Percentiles rank a stretch among this genome's conserved stretches.
These are phyloP conservation scores for Candida neerlandica DNA, from an alignment of 1,139 yeast genomes.

Conservation along the genomic window DNA sequence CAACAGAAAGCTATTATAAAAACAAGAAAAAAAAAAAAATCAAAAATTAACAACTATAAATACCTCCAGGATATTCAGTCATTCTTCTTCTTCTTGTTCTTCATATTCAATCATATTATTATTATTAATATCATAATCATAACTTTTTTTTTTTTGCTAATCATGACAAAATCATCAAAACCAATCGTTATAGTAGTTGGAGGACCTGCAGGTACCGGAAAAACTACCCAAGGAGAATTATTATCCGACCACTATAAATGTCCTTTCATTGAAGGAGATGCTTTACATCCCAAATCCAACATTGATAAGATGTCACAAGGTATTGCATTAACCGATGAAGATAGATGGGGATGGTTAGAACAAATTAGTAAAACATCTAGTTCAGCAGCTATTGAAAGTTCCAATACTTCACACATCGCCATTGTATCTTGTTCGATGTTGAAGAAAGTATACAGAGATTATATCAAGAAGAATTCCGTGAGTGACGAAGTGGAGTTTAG, in stretches of 20 bases:
- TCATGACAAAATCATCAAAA: conserved; percentile 6
- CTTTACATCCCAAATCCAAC: conserved; percentile 71
- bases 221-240: conserved; percentile 71
- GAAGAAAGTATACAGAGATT: conserved; percentile 70
- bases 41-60: too few relatives aligned
- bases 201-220: conserved; percentile 96
- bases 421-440: conserved; percentile 86
- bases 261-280: conserved; percentile 83
- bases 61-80: too few relatives aligned
- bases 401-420: conserved; percentile 29
- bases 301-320: conserved; percentile 82
- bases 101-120: too few relatives aligned
- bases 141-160: too few relatives aligned
- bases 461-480: conserved; percentile 37
- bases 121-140: too few relatives aligned
- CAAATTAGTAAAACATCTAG: conserved; percentile 48
- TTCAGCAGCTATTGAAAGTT: conserved; percentile 31
- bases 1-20: too few relatives aligned
- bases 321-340: conserved; percentile 81
- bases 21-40: too few relatives aligned
- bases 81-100: too few relatives aligned
- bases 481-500: conserved; percentile 44
- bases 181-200: conserved; percentile 54
- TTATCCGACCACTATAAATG: conserved; percentile 49
- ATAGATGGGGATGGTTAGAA: conserved; percentile 87